These are phyloP conservation scores for Trypanosoma rangeli DNA, from an alignment of 208 protist species.

Conservation along the genomic window DNA sequence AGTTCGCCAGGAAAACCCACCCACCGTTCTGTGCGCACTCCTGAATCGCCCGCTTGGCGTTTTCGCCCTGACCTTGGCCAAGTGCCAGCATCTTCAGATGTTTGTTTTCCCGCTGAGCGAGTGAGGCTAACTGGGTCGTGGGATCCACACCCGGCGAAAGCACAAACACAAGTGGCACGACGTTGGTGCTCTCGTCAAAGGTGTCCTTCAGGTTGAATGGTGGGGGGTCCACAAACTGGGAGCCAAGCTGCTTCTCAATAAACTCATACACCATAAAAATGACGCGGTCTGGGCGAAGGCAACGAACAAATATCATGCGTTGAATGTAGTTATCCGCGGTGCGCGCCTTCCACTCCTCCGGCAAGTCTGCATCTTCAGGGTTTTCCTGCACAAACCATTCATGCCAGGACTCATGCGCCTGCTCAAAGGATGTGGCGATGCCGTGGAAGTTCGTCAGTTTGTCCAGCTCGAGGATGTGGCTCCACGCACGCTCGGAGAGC, in stretches of 20 bases:
- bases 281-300: conserved; percentile 97
- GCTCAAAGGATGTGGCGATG: conserved; percentile 95
- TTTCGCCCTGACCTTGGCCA: conserved; percentile 97
- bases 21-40: conserved; percentile 92
- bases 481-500: conserved; percentile 96
- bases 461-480: conserved; percentile 97
- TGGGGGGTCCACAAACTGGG: conserved; percentile 96
- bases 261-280: conserved; percentile 96
- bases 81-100: conserved; percentile 94
- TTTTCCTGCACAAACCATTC: conserved; percentile 93
- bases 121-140: conserved; percentile 88
- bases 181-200: conserved; percentile 92
- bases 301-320: conserved; percentile 97
- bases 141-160: conserved; percentile 98
- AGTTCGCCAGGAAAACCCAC: conserved; percentile 99
- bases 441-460: conserved; percentile 95
- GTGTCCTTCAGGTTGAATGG: conserved; percentile 96
- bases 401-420: conserved; percentile 93
- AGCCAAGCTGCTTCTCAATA: conserved; percentile 93
- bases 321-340: conserved; percentile 93
- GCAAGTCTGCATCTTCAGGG: conserved; percentile 95
- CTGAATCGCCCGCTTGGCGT: conserved; percentile 92
- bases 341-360: conserved; percentile 95
- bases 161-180: conserved; percentile 97
- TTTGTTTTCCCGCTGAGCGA: conserved; percentile 85